Evolutionary conservation across 2,329 filamentous ascomycete genomes (phyloP), one percentile per base, ranked within the genome.

Genomic region (Fusarium redolens): DNA sequence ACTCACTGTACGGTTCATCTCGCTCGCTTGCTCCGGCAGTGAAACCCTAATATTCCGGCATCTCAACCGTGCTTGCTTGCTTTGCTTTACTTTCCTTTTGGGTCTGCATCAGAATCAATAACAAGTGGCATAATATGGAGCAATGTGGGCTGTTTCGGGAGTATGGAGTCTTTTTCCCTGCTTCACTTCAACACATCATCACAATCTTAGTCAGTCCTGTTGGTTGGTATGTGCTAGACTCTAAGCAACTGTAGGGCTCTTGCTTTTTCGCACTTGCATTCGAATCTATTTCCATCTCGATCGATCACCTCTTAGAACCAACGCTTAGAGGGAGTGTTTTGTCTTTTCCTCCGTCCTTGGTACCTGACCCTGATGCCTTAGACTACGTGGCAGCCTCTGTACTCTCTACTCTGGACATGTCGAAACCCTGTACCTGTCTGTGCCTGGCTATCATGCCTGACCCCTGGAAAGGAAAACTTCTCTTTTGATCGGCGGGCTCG

Each of bases 101-200:
- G 30, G 57, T 68, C 61, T 68, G 63, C 63, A 62, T 68, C 63
- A 61, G 41, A 31, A 54, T 68, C 35, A 61, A 52, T 58, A 37
- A 43, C 30, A 43, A 38, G 44, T 40, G 33, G 47, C 25, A 69
- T 55, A 57, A 65, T 58, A 69, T 69, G 65, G 69, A 55, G 60
- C 52, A 61, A 59, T 58, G 56, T 74, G 67, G 71, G 62, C 61
- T 71, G 71, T 73, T 73, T 71, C 71, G 63, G 55, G 58, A 59
- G 44, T 66, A 74, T 59, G 69, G 70, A n/a, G 70, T 64, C 61
- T 54, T 54, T 71, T 47, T 64, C 51, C 51, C 71, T 73, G 70
- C 70, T 62, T 62, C 45, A 44, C 17, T 33, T 28, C 28, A 55
- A 55, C 51, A 55, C 51, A 43, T 43, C 37, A 43, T 31, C 25